Evolutionary conservation across 495 filamentous ascomycete genomes (phyloP).

Genomic region (Hypomontagnella submonticulosa): DNA sequence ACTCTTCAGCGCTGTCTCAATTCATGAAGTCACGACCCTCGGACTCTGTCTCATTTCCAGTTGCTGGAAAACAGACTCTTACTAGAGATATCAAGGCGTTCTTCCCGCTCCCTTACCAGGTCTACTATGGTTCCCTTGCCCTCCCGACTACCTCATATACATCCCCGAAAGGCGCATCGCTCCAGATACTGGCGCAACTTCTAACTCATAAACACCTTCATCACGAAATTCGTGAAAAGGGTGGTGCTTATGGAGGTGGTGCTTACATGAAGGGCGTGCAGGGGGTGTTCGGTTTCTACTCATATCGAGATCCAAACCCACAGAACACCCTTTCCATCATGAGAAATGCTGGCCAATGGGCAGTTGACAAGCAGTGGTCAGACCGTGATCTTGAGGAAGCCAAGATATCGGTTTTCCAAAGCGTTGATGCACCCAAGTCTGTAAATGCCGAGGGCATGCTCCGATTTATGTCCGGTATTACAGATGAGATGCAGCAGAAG

Average conservation of each 20-base stretch:
- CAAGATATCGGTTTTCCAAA: conserved; percentile 93
- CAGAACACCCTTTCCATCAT: conserved; percentile 88
- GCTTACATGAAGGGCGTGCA: conserved; percentile 82
- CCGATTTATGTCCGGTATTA: conserved; percentile 85
- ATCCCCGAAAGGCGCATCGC: conserved; percentile 74
- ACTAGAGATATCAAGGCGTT: conserved; percentile 74
- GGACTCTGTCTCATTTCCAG: conserved; percentile 51
- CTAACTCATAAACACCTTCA: conserved; percentile 98
- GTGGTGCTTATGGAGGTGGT: conserved; percentile 93
- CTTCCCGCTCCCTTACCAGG: conserved; percentile 95
- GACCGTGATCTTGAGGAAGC: conserved; percentile 92
- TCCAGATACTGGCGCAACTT: conserved; percentile 90
- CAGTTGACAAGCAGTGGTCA: conserved; percentile 84
- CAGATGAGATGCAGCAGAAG: conserved; percentile 87
- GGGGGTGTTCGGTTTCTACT: conserved; percentile 93
- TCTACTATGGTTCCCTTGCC: conserved; percentile 87
- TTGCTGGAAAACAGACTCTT: conserved; percentile 45
- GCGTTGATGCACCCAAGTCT: conserved; percentile 89
- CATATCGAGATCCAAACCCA: conserved; percentile 97
- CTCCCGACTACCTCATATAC: conserved; percentile 88
- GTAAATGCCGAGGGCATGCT: conserved; percentile 90
- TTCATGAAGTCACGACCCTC: conserved; percentile 74
- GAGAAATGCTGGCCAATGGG: conserved; percentile 83
- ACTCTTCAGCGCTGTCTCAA: conserved; percentile 75
- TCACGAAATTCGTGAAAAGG: conserved; percentile 97